A percentile compares a stretch with the other conserved stretches of the same genome.
phyloP scores from a whole-genome alignment of 1,284 basidiomycete genomes.

The Leccinum subrobustum region DNA sequence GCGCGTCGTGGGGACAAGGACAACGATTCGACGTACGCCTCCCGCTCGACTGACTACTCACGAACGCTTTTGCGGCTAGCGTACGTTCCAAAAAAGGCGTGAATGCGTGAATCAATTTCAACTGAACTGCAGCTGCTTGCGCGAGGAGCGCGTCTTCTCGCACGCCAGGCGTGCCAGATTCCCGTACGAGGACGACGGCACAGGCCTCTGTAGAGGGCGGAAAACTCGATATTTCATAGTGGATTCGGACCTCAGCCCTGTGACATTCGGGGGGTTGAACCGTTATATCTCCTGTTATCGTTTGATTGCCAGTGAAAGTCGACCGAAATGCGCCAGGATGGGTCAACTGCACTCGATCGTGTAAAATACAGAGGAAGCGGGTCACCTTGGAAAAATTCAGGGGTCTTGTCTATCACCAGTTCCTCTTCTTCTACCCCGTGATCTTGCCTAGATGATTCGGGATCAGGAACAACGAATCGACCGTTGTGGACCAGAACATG shows the following conservation, averaged over 20 bases:
- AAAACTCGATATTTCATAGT: conserved; percentile 50
- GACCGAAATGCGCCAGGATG: neutral
- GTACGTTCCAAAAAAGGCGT: conserved; percentile 23
- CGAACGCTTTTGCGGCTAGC: conserved; percentile 27
- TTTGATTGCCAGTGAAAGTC: neutral
- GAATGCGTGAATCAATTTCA: conserved; percentile 24
- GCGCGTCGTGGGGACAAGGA: neutral
- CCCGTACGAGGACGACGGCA: conserved; percentile 45
- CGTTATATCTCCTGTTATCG: conserved; percentile 17
- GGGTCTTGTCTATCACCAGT: conserved; percentile 31
- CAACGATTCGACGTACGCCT: conserved; percentile 17
- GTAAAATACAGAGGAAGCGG: neutral
- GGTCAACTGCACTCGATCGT: neutral
- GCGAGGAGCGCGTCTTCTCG: conserved; percentile 9
- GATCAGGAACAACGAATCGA: conserved; percentile 41
- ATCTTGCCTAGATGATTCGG: conserved; percentile 24
- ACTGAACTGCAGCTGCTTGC: conserved; percentile 20
- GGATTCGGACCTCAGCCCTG: conserved; percentile 28
- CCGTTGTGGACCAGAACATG: conserved; percentile 71
- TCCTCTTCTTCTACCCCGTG: conserved; percentile 40
- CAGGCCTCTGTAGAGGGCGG: conserved; percentile 39
- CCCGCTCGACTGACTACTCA: conserved; percentile 12
- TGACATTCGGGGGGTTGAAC: conserved; percentile 8
- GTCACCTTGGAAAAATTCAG: conserved; percentile 43
- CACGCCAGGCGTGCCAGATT: conserved; percentile 8